A percentile compares a stretch with the other conserved stretches of the same genome.
These are phyloP conservation scores for Puccinia triticina DNA, from an alignment of 1,284 basidiomycete genomes.

Conservation along the genomic window DNA sequence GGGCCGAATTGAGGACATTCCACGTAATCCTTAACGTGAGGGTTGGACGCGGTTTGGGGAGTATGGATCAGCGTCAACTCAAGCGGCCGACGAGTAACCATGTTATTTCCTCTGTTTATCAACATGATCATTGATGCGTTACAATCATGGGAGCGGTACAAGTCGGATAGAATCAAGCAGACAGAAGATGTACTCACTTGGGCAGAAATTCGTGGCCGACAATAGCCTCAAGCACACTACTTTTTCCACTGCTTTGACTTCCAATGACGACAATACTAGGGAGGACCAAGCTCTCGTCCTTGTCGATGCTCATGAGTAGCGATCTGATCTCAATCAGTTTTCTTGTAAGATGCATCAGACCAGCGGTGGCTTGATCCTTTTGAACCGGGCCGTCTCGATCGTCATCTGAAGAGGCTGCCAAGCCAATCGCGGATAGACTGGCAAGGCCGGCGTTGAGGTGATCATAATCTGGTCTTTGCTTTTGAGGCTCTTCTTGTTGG, in stretches of 20 bases:
- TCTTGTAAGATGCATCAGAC: slow-evolving; percentile 84
- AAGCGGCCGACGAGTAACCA: slow-evolving; percentile 97
- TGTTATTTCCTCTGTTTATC: slow-evolving; percentile 82
- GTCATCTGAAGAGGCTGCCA: slow-evolving; percentile 6
- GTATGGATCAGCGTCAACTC: slow-evolving; percentile 96
- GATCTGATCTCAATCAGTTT: slow-evolving; percentile 95
- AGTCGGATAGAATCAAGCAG: not conserved
- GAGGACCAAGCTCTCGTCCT: slow-evolving; percentile 87
- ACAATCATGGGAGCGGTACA: not conserved
- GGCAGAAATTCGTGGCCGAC: slow-evolving; percentile 98
- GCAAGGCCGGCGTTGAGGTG: not conserved
- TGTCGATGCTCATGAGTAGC: slow-evolving; percentile 91
- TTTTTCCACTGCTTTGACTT: slow-evolving; percentile 97
- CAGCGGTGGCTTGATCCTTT: slow-evolving; percentile 33
- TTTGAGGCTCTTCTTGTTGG: slow-evolving; percentile 10
- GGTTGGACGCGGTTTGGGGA: slow-evolving; percentile 66
- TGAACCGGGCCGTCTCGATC: not conserved
- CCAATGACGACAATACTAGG: slow-evolving; percentile 98
- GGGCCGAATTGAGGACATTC: slow-evolving; percentile 89
- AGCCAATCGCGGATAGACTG: slow-evolving; percentile 21
- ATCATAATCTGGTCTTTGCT: not conserved
- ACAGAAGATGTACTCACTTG: slow-evolving; percentile 68
- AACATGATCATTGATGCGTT: not conserved
- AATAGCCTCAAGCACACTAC: slow-evolving; percentile 93
- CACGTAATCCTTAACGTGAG: slow-evolving; percentile 79